A percentile compares a stretch with the other conserved stretches of the same genome.
Evolutionary conservation across 1,284 basidiomycete species (phyloP).

Genomic region (Xanthoconium separans): DNA sequence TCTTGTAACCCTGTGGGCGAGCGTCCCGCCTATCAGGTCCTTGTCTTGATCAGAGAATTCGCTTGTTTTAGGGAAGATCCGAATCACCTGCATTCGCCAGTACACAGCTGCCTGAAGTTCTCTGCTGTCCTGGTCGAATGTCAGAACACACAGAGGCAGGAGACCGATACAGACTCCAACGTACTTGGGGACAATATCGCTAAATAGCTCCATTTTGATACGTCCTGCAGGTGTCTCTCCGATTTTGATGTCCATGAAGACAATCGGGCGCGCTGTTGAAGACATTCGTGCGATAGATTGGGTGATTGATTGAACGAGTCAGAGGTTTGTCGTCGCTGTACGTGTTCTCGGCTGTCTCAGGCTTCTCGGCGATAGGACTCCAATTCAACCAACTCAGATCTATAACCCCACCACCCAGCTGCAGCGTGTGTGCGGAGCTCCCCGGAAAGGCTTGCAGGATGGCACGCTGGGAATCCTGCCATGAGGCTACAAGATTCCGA

Average conservation of each 20-base stretch:
- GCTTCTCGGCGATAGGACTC: background rate
- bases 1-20: slow-evolving; percentile 87
- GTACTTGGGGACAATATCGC: slow-evolving; percentile 87
- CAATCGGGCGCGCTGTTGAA: slow-evolving; percentile 67
- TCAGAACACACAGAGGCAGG: background rate
- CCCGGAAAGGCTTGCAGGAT: background rate
- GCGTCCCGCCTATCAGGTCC: slow-evolving; percentile 65
- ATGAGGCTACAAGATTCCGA: background rate
- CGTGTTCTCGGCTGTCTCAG: too few species aligned
- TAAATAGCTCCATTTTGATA: slow-evolving; percentile 95
- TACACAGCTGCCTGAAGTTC: slow-evolving; percentile 97
- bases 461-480: slow-evolving; percentile 1
- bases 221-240: slow-evolving; percentile 93
- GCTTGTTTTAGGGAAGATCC: background rate
- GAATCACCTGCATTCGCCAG: slow-evolving; percentile 85
- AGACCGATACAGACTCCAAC: slow-evolving; percentile 19
- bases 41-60: slow-evolving; percentile 18
- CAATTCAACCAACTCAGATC: background rate
- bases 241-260: slow-evolving; percentile 96
- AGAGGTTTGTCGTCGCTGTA: background rate
- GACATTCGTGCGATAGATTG: slow-evolving; percentile 22
- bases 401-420: background rate
- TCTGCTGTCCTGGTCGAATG: slow-evolving; percentile 77
- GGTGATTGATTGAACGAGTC: background rate
- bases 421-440: background rate